Conservation (phyloP, 148 eudicot species). For the Selenicereus undatus region DNA sequence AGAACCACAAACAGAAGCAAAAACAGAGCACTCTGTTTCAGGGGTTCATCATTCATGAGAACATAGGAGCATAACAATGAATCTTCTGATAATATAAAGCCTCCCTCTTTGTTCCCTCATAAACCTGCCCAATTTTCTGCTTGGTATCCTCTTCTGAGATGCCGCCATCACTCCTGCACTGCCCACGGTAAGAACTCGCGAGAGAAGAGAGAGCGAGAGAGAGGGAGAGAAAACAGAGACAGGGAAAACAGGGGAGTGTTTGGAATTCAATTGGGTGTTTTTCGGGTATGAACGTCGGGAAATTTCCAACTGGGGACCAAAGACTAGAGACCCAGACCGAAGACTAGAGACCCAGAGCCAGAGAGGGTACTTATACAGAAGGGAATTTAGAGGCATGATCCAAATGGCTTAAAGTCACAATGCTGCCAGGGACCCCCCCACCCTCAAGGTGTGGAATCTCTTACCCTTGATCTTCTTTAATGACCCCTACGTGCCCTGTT, state of each 20-base stretch:
- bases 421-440: not conserved
- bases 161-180: slow-evolving; percentile 9
- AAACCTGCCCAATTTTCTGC: slow-evolving; percentile 42
- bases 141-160: slow-evolving; percentile 40
- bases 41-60: slow-evolving; percentile 37
- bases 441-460: not conserved
- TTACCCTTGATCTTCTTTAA: not conserved
- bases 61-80: slow-evolving; percentile 56
- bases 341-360: not conserved
- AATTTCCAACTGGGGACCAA: not conserved
- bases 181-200: not conserved
- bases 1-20: no score
- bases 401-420: slow-evolving; percentile 5
- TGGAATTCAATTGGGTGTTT: not conserved
- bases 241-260: slow-evolving; percentile 5
- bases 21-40: no score
- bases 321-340: not conserved
- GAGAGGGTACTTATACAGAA: slow-evolving; percentile 23
- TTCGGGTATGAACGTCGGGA: not conserved
- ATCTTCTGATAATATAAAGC: slow-evolving; percentile 59
- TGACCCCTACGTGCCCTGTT: not conserved
- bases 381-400: not conserved
- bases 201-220: no score
- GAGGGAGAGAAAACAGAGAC: not conserved
- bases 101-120: slow-evolving; percentile 55